phyloP scores from a whole-genome alignment of 73 alveolate genomes.

The Symbiodinium natans region DNA sequence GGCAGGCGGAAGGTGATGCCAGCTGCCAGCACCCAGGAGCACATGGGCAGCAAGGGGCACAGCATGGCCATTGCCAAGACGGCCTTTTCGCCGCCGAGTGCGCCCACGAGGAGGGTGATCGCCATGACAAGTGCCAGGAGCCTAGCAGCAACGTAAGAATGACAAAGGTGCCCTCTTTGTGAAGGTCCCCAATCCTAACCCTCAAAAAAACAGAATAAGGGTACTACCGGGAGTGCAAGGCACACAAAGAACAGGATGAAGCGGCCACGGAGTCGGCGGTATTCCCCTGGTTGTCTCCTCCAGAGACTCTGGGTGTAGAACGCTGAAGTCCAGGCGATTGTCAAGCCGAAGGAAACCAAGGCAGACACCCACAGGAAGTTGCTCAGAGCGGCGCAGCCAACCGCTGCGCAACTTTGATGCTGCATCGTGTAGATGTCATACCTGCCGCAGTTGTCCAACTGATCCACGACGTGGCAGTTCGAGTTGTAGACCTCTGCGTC shows the following conservation, averaged over 20 bases:
- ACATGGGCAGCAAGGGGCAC: background rate
- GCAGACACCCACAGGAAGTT: background rate
- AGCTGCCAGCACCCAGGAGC: background rate
- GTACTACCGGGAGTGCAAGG: too few species aligned
- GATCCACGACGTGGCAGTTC: background rate
- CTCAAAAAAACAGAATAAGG: too few species aligned
- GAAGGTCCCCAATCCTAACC: too few species aligned
- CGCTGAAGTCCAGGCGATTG: slow-evolving; percentile 2
- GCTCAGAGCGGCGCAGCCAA: background rate
- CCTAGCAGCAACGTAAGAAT: too few species aligned
- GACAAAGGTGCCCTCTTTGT: too few species aligned
- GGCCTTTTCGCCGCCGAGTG: background rate
- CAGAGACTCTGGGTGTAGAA: background rate
- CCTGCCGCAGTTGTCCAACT: background rate
- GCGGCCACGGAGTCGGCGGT: background rate
- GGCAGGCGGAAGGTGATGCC: background rate
- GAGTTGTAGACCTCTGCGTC: background rate
- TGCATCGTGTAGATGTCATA: slow-evolving; percentile 14
- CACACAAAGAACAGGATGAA: background rate
- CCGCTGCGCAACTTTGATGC: background rate
- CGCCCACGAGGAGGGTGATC: background rate
- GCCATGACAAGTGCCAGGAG: background rate
- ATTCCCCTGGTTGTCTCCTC: background rate
- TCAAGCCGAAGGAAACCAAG: background rate
- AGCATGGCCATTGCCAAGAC: slow-evolving; percentile 32